These are phyloP conservation scores for Trypanosoma congolense DNA, from an alignment of 208 protist species.

Conservation along the genomic window DNA sequence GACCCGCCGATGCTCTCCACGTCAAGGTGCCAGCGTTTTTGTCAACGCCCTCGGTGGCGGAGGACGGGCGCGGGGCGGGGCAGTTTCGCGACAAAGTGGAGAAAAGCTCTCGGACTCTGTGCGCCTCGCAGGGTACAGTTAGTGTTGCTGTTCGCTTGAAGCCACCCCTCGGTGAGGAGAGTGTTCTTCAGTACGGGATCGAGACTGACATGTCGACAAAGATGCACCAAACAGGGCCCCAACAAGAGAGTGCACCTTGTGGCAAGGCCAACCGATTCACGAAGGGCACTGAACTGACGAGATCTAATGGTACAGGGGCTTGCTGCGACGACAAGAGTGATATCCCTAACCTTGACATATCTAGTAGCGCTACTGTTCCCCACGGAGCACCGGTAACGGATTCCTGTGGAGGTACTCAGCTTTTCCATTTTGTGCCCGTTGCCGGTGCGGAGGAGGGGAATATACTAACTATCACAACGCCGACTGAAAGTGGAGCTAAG, in stretches of 20 bases:
- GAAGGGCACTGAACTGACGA: conserved; percentile 3
- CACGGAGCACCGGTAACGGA: too few species aligned
- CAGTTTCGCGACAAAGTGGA: conserved; percentile 4
- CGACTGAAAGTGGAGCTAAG: conserved; percentile 13
- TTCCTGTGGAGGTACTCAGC: background rate
- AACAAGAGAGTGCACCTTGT: background rate
- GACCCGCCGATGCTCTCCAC: too few species aligned
- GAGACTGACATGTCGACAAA: conserved; percentile 4
- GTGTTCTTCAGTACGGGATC: conserved; percentile 14
- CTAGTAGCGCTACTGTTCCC: background rate
- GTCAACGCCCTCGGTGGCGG: background rate
- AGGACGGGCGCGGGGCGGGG: background rate
- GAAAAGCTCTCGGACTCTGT: conserved; percentile 2
- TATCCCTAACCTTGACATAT: conserved; percentile 1
- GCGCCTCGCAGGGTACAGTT: conserved; percentile 12
- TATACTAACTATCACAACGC: conserved; percentile 17
- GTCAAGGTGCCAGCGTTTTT: too few species aligned
- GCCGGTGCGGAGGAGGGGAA: conserved; percentile 5
- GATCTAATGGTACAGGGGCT: background rate
- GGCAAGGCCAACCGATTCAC: background rate
- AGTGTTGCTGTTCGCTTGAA: conserved; percentile 22
- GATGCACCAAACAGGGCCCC: conserved; percentile 9
- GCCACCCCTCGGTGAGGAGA: conserved; percentile 5
- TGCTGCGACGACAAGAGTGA: background rate
- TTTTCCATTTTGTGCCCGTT: background rate